Base-by-base conservation (phyloP, 352 stramenopile genomes). In the Aphanomyces astaci region DNA sequence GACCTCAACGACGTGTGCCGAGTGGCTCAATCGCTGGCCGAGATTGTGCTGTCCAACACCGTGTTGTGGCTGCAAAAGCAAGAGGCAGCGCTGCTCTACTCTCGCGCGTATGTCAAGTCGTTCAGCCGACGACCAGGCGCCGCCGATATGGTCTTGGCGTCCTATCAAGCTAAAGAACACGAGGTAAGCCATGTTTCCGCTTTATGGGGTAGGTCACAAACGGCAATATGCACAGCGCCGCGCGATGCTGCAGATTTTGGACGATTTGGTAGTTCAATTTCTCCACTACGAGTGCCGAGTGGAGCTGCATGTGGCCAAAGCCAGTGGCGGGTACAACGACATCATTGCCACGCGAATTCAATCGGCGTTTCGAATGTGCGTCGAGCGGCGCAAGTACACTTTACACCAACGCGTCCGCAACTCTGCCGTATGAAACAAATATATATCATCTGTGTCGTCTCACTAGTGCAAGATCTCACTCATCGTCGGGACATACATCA, bases 321-420 rank as follows among this genome's bases (percentile, higher is more conserved):
- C 73, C 30, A 89, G 78, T 0, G 81, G 80, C 5, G 78, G 78
- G 1, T 90, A 76, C 52, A 72, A 86, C 43, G 79, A 89, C 40
- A 78, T 81, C 51, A 89, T 83, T 28, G 84, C 84, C 15, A 88
- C 77, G 56, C 90, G 90, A 68, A 64, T 92, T 0, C 84, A 92
- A 66, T 79, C 81, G 2, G 69, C 76, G 3, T 92, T 75, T 49
- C 84, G 82, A 5, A 92, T 92, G 84, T 87, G 79, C 30, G 76
- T 75, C 31, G 75, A 89, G 25, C 77, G 82, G n/a, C 77, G 76
- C 33, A 74, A 76, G 43, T 92, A 90, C 43, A 51, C 70, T 0
- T 66, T 74, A 43, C 78, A 80, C 45, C 72, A 78, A 17, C 70
- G 80, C 30, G 76, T 81, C 7, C 78, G 79, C 15, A 60, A 80